A percentile compares a stretch with the other conserved stretches of the same genome.
phyloP scores from a whole-genome alignment of 2,329 filamentous ascomycete genomes.

The Trichoderma breve region DNA sequence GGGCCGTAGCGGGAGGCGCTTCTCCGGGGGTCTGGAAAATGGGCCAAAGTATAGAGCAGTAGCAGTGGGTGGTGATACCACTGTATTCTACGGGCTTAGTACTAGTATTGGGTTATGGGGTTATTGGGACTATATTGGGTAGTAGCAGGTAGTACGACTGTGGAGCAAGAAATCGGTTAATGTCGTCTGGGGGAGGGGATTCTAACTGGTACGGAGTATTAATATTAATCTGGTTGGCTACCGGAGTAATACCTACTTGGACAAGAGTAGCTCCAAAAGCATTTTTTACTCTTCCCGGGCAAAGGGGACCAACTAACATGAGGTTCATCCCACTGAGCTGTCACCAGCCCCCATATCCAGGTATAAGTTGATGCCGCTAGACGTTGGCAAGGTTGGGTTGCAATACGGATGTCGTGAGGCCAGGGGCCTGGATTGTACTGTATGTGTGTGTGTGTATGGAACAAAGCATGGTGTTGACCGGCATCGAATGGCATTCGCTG shows the following conservation, averaged over 20 bases:
- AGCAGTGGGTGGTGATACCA: neutral
- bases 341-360: neutral
- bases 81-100: no score
- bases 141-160: neutral
- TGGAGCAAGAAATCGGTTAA: neutral
- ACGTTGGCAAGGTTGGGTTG: neutral
- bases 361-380: neutral
- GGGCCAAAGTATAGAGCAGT: neutral
- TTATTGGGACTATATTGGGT: neutral
- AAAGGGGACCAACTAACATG: neutral
- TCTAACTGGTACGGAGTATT: conserved; percentile 9
- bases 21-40: neutral
- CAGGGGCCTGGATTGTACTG: neutral
- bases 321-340: neutral
- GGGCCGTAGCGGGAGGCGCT: neutral
- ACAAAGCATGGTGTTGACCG: neutral
- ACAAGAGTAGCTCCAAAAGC: neutral
- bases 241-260: conserved; percentile 7
- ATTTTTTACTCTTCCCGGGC: neutral
- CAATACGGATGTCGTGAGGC: neutral
- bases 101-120: no score
- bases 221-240: neutral
- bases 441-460: neutral
- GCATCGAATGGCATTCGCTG: neutral
- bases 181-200: neutral